Percentiles rank a stretch among this genome's conserved stretches.
phyloP scores from a whole-genome alignment of 2,329 filamentous ascomycete species.

The Chlorencoelia australis region DNA sequence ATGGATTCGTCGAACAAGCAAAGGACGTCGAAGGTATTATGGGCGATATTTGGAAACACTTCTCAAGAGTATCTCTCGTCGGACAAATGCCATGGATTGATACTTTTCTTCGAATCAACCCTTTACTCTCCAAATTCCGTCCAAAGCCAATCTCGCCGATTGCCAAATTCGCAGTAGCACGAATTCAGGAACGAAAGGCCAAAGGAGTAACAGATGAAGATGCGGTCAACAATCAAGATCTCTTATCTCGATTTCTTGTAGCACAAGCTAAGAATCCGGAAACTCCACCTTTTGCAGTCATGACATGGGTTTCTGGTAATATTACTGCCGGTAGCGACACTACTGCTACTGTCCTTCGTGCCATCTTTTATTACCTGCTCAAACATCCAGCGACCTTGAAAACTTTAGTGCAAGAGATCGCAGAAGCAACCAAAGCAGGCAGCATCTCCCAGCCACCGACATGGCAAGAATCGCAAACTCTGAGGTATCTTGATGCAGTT shows the following conservation, averaged over 20 bases:
- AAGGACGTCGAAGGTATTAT: slow-evolving; percentile 9
- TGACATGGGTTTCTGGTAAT: not conserved
- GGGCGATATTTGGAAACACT: slow-evolving; percentile 2
- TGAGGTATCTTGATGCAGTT: slow-evolving; percentile 5
- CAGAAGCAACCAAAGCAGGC: slow-evolving; percentile 2
- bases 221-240: not conserved
- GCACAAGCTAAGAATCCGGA: not conserved
- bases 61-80: not conserved
- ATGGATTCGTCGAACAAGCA: slow-evolving; percentile 9
- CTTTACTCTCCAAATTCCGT: not conserved
- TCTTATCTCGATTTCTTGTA: not conserved
- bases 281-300: not conserved
- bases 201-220: not conserved
- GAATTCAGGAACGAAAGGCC: not conserved
- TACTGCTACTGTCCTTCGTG: slow-evolving; percentile 9
- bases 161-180: not conserved
- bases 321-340: slow-evolving; percentile 10
- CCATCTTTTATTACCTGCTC: slow-evolving; percentile 12
- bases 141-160: slow-evolving; percentile 1
- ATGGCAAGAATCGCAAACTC: slow-evolving; percentile 2
- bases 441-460: slow-evolving; percentile 4
- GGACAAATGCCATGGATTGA: slow-evolving; percentile 3
- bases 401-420: slow-evolving; percentile 9
- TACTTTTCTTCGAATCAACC: slow-evolving; percentile 5
- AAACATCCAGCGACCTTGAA: slow-evolving; percentile 5